Evolutionary conservation across 768 basidiomycete genomes (phyloP), one percentile per base, ranked within the genome.

Genomic region (Mrakia gelida): DNA sequence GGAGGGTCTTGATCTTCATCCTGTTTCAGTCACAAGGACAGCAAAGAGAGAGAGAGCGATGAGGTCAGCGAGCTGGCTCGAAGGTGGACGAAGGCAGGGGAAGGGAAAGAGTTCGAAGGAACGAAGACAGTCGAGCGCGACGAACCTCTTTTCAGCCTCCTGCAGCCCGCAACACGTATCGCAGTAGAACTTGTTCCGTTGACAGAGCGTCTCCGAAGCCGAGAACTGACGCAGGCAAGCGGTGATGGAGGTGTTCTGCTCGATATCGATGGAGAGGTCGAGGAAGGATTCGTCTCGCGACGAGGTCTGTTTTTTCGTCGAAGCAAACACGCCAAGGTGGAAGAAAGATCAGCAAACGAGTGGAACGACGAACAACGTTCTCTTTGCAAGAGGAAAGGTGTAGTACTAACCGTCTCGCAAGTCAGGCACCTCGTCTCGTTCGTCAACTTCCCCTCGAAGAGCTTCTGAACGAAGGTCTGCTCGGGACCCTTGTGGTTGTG

Each of bases 231-330:
- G 89, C 52, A 99, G 89, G 84, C 97, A 99, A 10, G 95, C 92
- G 2, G 95, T 96, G 74, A 99, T 91, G 80, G 94, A 96, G 4
- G 95, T 93, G 85, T 98, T 97, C 84, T 97, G 94, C 84, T 98
- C 96, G 81, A 99, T 98, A 84, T 99, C 97, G 85, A 99, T 94
- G 7, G 95, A 98, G n/a, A 99, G 88, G 85, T 99, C 97, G 75
- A 99, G 88, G 86, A 99, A 99, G 15, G 91, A 90, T 84, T 99
- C 97, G 82, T 98, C 96, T 28, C 97, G 91, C 15, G 94, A 92
- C 10, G 94, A 94, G 7, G 93, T 90, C 92, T 94, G 80, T 38
- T 38, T 38, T 38, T 38, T 38, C 8, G 38, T 3, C 38, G 38
- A 38, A 38, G 38, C 38, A 38, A 38, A 38, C 15, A 28, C 9